These are phyloP conservation scores for Camelina laxa DNA, from an alignment of 345 rosid species.

Conservation along the genomic window DNA sequence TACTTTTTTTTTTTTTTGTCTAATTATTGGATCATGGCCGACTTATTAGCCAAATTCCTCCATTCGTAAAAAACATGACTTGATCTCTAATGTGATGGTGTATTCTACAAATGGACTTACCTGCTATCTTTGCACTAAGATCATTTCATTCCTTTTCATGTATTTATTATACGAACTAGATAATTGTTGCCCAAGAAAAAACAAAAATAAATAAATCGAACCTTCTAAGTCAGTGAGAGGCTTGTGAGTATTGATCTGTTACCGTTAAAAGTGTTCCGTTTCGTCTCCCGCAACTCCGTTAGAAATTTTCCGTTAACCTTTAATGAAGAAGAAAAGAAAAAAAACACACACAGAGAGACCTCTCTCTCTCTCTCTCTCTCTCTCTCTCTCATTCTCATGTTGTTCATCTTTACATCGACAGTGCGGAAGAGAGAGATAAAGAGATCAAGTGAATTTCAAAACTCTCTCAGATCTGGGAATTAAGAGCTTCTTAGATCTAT, in stretches of 20 bases:
- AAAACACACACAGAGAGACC: not conserved
- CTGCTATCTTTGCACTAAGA: no score
- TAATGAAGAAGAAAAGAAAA: not conserved
- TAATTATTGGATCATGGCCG: no score
- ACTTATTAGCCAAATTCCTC: no score
- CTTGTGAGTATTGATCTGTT: not conserved
- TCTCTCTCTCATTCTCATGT: not conserved
- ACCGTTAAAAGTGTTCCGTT: conserved; percentile 13
- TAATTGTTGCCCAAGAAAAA: not conserved
- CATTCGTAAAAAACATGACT: no score
- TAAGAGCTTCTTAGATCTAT: conserved; percentile 28
- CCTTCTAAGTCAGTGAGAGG: not conserved
- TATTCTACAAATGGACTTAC: no score
- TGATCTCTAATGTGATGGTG: no score
- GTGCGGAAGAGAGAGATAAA: conserved; percentile 22
- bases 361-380: not conserved
- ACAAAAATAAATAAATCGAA: not conserved
- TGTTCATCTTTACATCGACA: conserved; percentile 33
- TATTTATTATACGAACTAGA: no score
- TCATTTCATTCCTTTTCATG: no score
- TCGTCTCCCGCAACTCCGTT: conserved; percentile 16
- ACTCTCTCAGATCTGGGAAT: conserved; percentile 36
- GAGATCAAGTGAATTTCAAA: conserved; percentile 19
- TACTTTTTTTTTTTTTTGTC: no score
- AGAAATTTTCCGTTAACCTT: conserved; percentile 32